These are phyloP conservation scores for Nyctanthes arbortristis DNA, from an alignment of 257 asterid species.

Conservation along the genomic window DNA sequence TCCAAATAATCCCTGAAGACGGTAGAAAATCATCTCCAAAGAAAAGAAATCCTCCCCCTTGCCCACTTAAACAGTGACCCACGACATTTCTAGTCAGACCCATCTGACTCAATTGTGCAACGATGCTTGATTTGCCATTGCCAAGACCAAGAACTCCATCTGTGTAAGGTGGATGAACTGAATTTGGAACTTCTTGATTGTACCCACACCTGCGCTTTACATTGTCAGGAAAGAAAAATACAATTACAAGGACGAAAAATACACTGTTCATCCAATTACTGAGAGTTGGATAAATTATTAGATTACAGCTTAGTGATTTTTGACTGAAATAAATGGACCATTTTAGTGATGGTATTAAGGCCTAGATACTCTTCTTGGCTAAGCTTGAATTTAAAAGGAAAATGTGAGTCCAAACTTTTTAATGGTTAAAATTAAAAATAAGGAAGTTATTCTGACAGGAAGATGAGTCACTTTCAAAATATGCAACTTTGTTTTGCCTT, in stretches of 20 bases:
- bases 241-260: slow-evolving; percentile 57
- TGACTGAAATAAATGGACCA: neutral
- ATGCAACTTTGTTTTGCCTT: neutral
- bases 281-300: slow-evolving; percentile 39
- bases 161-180: slow-evolving; percentile 25
- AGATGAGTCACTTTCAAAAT: neutral
- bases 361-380: neutral
- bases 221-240: neutral
- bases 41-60: slow-evolving; percentile 69
- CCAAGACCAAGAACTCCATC: slow-evolving; percentile 84
- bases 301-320: neutral
- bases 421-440: neutral
- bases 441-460: neutral
- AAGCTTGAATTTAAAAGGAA: neutral
- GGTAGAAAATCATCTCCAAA: slow-evolving; percentile 77
- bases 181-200: neutral
- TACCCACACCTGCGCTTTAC: slow-evolving; percentile 9
- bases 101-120: neutral
- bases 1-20: slow-evolving; percentile 64
- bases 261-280: slow-evolving; percentile 61
- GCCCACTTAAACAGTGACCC: slow-evolving; percentile 60
- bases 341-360: slow-evolving; percentile 1
- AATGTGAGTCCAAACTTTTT: neutral
- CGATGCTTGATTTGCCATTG: slow-evolving; percentile 44
- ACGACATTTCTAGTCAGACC: slow-evolving; percentile 59